Base-by-base conservation (phyloP, 73 alveolate genomes). In the Paramecium caudatum region DNA sequence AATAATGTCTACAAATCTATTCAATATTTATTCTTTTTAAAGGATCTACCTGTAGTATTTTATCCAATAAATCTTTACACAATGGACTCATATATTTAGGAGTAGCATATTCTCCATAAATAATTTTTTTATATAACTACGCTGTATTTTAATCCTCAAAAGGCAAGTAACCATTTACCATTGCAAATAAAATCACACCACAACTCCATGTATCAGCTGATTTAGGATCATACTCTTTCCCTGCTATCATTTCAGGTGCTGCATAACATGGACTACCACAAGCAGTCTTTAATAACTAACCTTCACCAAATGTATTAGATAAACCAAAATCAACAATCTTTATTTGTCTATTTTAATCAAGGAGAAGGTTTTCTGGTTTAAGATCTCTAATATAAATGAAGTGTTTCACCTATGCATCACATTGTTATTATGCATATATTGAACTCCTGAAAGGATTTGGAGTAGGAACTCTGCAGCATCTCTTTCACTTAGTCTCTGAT, bases 21-120 rank as follows among this genome's bases (percentile, higher is more conserved):
- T 91, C 94, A 17, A 98, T 91, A n/a, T 94, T 90, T 78, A 55
- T 93, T 65, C 99, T 69, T 48, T 92, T 90, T 19, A 91, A 95
- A 13, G 99, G 99, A 81, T 98, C 96, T 2, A 97, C 96, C 39
- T 96, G 94, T 30, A 98, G 83, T 47, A 98, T 98, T 61, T 91
- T 92, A 23, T 93, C 91, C 46, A 98, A 80, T 30, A 98, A 41
- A 95, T 98, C 99, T 32, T 81, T 82, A 8, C 82, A 91, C 19
- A 81, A 70, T 3, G 82, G 74, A 27, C 94, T 88, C 36, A 93
- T 80, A 25, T 74, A 90, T 27, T 70, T 63, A 25, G 96, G 96
- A 46, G 90, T 30, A 19, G 90, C 45, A 74, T 48, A 93, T 30
- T 90, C 96, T 13, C 93, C 93, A 82, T 84, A 55, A 2, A 93